Evolutionary conservation across 2,329 filamentous ascomycete genomes (phyloP).

Genomic region (Fusarium musae): DNA sequence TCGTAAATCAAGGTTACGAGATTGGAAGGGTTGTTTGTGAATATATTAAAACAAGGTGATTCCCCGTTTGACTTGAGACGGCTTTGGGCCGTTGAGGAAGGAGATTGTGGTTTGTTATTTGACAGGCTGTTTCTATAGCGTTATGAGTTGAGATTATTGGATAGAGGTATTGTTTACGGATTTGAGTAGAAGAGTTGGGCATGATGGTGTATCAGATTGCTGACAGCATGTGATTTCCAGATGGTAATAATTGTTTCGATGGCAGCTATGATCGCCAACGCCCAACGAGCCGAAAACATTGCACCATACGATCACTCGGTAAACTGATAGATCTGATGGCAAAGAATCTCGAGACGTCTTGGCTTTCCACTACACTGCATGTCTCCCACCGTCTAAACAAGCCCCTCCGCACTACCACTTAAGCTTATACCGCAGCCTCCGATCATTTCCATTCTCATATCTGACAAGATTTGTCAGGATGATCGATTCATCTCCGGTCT

Average conservation of each 20-base stretch:
- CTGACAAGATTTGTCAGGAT: neutral
- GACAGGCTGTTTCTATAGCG: neutral
- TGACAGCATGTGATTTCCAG: neutral
- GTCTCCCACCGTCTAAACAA: neutral
- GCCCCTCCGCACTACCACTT: conserved; percentile 8
- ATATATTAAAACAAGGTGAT: conserved; percentile 6
- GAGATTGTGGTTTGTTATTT: neutral
- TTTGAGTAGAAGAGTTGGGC: neutral
- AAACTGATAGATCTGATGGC: neutral
- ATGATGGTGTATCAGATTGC: neutral
- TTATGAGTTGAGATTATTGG: neutral
- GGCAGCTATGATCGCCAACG: neutral
- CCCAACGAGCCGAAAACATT: fast-evolving
- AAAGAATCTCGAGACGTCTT: neutral
- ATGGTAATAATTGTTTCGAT: neutral
- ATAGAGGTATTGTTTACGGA: neutral
- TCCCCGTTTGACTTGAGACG: neutral
- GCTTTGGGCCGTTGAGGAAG: neutral
- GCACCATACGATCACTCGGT: fast-evolving
- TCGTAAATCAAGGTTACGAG: conserved; percentile 11
- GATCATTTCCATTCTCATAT: conserved; percentile 25
- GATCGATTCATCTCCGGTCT: conserved; percentile 5
- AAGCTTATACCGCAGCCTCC: conserved; percentile 18
- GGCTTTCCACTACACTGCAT: neutral
- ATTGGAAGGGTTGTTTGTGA: conserved; percentile 6